Evolutionary conservation across 2,329 filamentous ascomycete genomes (phyloP), one percentile per base, ranked within the genome.

Genomic region (Lachnellula occidentalis): DNA sequence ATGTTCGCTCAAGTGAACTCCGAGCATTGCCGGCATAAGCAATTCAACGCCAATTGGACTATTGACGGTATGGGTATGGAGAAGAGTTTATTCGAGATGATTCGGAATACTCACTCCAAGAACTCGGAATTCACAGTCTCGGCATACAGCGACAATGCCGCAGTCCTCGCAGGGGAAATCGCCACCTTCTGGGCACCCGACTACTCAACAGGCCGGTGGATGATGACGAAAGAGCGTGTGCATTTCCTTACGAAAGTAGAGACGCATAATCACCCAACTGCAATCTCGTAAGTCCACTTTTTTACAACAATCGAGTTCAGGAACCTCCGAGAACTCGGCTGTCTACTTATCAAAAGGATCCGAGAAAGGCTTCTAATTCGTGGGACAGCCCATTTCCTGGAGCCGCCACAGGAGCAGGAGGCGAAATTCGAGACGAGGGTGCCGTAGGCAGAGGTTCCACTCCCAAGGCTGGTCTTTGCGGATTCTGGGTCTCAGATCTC

Each of bases 1-100:
- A 97, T 97, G 94, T 99, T 97, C 71, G 92, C 92, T 15, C 94
- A 99, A 74, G 92, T 99, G 70, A 97, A 97, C 76, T 97, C 92
- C 3, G 94, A 99, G 78, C 92, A 97, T 73, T 96, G 69, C 58
- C 67, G 73, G 49, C 74, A 78, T 57, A 95, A 96, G 77, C 88
- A 95, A 65, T 99, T 99, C 81, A 99, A 99, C 72, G 92, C 94
- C 27, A 86, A 85, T 56, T 99, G 94, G 90, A 94, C 86, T 15
- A 95, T 99, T 65, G 92, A 99, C 70, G 92, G 92, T 50, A 78
- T 87, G 62, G 75, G 79, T 60, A 94, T 92, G 79, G 79, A 82
- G 45, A 81, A 87, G 69, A 92, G 87, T 61, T 79, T 99, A 7
- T 99, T 99, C 68, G 85, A 85, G 36, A 97, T 99, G 94, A 99